Base-by-base conservation (phyloP, 2,329 filamentous ascomycete species). In the Chrysosporium keratinophilum region DNA sequence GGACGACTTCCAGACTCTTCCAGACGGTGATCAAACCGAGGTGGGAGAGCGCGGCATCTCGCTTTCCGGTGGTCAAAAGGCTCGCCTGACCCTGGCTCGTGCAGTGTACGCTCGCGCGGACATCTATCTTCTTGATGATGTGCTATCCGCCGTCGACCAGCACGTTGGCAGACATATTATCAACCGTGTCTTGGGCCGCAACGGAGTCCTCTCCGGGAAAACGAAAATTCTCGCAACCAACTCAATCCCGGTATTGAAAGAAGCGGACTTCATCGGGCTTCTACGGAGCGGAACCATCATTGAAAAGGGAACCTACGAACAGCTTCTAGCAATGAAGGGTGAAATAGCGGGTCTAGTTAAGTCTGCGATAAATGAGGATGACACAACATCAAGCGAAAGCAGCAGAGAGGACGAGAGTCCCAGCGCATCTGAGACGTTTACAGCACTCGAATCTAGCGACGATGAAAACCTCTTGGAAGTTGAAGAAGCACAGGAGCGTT, bases 101-200 rank as follows among this genome's bases (percentile, higher is more conserved):
- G 91, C 94, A 31, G 93, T 98, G 1, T 98, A 98, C 66, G 90
- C 94, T 50, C 81, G 93, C 61, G 89, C 93, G n/a, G 94, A 98
- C 67, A 82, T 98, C 48, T 97, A 97, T 65, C 77, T 98, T 11
- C 77, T 98, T 10, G 93, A 98, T 61, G 93, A 98, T 67, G 87
- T 90, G 57, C 77, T 98, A 10, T 97, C 91, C 14, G 93, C 94
- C 0, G 93, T 98, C n/a, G 93, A 98, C 71, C 91, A 95, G 59
- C 93, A 98, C 65, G 93, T 98, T 56, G 93, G 93, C 48, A 81
- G 88, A 59, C 93, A 98, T 71, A 79, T 98, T 54, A 96, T 96
- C 63, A 87, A 97, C 66, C 88, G 93, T 58, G 93, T 98, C 0
- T 80, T 98, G 35, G 93, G 93, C 11, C 78, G 85, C 3, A 85